Evolutionary conservation across 2,329 filamentous ascomycete genomes (phyloP).

Genomic region (Alternaria conjuncta): DNA sequence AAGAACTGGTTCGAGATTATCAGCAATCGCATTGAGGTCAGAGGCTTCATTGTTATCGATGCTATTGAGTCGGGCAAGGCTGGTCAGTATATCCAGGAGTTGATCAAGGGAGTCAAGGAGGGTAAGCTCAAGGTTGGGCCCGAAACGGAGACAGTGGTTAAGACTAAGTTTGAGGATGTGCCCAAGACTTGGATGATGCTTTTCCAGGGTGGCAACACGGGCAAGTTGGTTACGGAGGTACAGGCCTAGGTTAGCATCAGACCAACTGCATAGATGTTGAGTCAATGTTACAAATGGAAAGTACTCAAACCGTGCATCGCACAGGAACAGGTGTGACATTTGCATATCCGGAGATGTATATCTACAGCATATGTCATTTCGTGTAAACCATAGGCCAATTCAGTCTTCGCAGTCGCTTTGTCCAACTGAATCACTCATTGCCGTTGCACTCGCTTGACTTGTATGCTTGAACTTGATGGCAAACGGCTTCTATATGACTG

Average conservation of each 20-base stretch:
- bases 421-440: neutral
- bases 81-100: constrained; percentile 28
- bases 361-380: neutral
- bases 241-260: neutral
- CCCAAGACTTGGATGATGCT: constrained; percentile 58
- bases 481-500: neutral
- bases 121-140: constrained; percentile 55
- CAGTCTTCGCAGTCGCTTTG: neutral
- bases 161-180: constrained; percentile 56
- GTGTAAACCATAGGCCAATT: neutral
- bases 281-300: neutral
- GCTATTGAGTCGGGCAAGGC: constrained; percentile 40
- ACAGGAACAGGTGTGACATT: neutral
- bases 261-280: neutral
- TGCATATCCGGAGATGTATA: neutral
- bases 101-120: constrained; percentile 45
- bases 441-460: neutral
- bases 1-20: constrained; percentile 55
- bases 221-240: constrained; percentile 55
- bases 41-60: constrained; percentile 55
- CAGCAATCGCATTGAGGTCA: constrained; percentile 51
- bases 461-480: neutral
- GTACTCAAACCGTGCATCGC: neutral
- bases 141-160: constrained; percentile 57
- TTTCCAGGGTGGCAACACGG: constrained; percentile 56